phyloP scores from a whole-genome alignment of 768 basidiomycete species.

The Rhodotorula sphaerocarpa region DNA sequence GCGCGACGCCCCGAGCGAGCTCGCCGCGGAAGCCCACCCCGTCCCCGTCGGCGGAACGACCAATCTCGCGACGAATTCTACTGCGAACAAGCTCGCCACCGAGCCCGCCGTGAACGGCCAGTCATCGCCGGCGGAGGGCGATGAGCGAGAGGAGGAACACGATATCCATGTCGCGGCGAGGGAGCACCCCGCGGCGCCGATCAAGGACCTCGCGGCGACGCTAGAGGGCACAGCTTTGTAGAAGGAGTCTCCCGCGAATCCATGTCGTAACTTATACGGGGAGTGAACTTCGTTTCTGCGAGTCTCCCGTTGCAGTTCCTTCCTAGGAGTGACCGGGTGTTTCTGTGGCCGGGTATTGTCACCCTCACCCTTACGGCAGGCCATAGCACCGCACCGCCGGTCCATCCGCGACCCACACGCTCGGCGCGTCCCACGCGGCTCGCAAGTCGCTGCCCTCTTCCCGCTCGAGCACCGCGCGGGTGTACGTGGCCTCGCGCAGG shows the following conservation, averaged over 20 bases:
- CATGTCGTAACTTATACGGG: too few relatives aligned
- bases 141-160: neutral
- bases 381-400: constrained; percentile 11
- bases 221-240: constrained; percentile 17
- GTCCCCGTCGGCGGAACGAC: too few relatives aligned
- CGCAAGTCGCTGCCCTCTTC: neutral
- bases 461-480: neutral
- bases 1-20: neutral
- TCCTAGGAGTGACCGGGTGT: too few relatives aligned
- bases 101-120: neutral
- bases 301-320: too few relatives aligned
- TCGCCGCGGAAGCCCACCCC: too few relatives aligned
- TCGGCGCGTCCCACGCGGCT: constrained; percentile 3
- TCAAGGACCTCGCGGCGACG: constrained; percentile 20
- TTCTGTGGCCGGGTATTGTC: too few relatives aligned
- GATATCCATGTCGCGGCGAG: constrained; percentile 12
- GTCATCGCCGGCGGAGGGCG: neutral
- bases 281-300: too few relatives aligned
- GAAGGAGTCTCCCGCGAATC: too few relatives aligned
- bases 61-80: neutral
- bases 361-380: neutral
- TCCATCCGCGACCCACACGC: constrained; percentile 21
- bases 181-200: constrained; percentile 14
- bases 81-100: neutral
- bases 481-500: neutral